These are phyloP conservation scores for Geotrichum carabidarum DNA, from an alignment of 1,139 yeast species.

Conservation along the genomic window DNA sequence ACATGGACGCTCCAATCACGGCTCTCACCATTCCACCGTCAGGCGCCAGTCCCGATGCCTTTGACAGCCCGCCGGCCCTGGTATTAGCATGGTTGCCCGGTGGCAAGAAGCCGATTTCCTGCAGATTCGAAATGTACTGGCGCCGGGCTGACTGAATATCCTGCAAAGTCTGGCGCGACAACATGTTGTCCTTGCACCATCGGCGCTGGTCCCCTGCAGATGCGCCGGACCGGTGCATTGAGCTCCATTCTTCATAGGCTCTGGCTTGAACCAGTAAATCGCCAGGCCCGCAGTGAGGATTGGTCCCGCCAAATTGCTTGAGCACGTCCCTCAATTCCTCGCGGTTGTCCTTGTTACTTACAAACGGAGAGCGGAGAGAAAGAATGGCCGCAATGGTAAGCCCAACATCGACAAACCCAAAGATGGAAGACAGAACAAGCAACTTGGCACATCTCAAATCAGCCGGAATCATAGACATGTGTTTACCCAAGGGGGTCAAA, in stretches of 20 bases:
- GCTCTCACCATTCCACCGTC: slow-evolving; percentile 48
- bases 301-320: slow-evolving; percentile 32
- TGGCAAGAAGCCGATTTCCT: slow-evolving; percentile 66
- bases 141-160: slow-evolving; percentile 67
- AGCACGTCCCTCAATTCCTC: slow-evolving; percentile 56
- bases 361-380: slow-evolving; percentile 70
- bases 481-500: slow-evolving; percentile 75
- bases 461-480: slow-evolving; percentile 74
- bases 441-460: slow-evolving; percentile 84
- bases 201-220: slow-evolving; percentile 36
- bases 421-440: slow-evolving; percentile 69
- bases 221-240: slow-evolving; percentile 20
- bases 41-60: background rate
- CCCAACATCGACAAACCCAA: slow-evolving; percentile 76
- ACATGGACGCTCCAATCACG: slow-evolving; percentile 70
- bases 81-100: slow-evolving; percentile 11
- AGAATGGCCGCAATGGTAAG: slow-evolving; percentile 70
- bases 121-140: slow-evolving; percentile 62
- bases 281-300: slow-evolving; percentile 44
- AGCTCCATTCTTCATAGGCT: slow-evolving; percentile 50
- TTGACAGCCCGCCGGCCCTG: background rate
- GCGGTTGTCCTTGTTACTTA: slow-evolving; percentile 56
- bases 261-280: slow-evolving; percentile 67
- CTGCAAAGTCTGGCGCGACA: slow-evolving; percentile 60
- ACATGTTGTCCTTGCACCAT: slow-evolving; percentile 56